These are phyloP conservation scores for Oldenlandia corymbosa DNA, from an alignment of 257 asterid species.

Conservation along the genomic window DNA sequence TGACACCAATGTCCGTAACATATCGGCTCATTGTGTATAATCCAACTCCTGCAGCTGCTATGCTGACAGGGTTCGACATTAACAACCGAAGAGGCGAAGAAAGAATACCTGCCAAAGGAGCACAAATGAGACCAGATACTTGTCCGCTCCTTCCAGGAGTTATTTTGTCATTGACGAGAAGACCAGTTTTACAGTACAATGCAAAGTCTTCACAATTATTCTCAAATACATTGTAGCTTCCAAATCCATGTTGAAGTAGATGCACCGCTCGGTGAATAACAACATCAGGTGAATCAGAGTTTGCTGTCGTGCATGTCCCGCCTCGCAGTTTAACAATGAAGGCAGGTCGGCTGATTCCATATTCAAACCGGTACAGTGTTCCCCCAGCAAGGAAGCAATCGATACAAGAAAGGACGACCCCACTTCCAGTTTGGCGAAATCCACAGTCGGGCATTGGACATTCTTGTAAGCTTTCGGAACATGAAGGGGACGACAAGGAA, in stretches of 20 bases:
- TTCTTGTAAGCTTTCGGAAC: constrained; percentile 4
- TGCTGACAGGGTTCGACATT: constrained; percentile 23
- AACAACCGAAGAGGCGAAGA: constrained; percentile 27
- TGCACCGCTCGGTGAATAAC: constrained; percentile 31
- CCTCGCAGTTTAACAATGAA: constrained; percentile 33
- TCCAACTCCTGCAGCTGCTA: constrained; percentile 22
- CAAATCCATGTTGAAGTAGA: constrained; percentile 33
- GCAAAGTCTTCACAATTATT: constrained; percentile 47
- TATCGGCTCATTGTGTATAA: constrained; percentile 30
- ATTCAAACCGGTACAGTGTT: constrained; percentile 25
- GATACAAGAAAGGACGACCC: constrained; percentile 36
- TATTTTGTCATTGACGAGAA: constrained; percentile 18
- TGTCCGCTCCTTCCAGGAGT: constrained; percentile 38
- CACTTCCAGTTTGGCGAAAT: constrained; percentile 19
- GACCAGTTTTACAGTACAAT: constrained; percentile 39
- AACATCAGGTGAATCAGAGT: constrained; percentile 22
- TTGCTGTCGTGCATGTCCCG: constrained; percentile 36
- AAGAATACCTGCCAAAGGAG: constrained; percentile 29
- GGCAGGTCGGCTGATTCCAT: constrained; percentile 17
- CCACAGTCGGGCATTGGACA: constrained; percentile 32
- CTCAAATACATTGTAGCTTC: constrained; percentile 23
- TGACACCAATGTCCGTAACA: constrained; percentile 37
- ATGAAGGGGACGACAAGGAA: neutral
- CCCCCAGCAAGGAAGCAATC: constrained; percentile 35
- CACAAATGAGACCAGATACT: constrained; percentile 21